Base-by-base conservation (phyloP, 2,329 filamentous ascomycete genomes). In the Aspergillaceae sp. region DNA sequence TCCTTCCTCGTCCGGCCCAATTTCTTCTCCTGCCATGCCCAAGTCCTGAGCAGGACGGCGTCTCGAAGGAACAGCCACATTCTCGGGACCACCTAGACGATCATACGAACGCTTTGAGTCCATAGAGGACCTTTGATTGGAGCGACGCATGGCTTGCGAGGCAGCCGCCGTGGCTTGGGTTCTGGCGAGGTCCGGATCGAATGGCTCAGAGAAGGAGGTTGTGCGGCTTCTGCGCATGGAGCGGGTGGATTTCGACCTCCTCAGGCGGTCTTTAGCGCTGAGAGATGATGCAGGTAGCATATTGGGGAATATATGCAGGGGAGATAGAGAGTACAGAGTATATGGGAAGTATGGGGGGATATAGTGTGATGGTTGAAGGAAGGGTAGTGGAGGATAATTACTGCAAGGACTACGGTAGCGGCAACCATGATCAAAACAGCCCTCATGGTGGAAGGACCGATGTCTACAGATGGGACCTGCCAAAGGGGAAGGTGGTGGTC, bases 151-250 rank as follows among this genome's bases (percentile, higher is more conserved):
- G 33, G 70, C 70, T 10, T 59, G 55, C 9, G 66, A 65, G 5
- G 70, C 70, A 38, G 70, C 70, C n/a, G 65, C 62, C 6, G 64
- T 58, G 11, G 69, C 69, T 50, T 68, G 67, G 10, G 54, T 46
- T 40, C 57, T 61, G 41, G 59, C 58, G 4, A 58, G 41, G 7
- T 64, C 59, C 6, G 60, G 51, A 43, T 66, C 58, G 19, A 66
- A 51, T 3, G 55, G 47, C 19, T 65, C 61, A 7, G 54, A 46
- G 26, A 53, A 42, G 37, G 56, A 51, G 10, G 47, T 46, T 42
- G 52, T 55, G 34, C 57, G 59, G 30, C 52, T 51, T 46, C 53
- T 60, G 32, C 61, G 61, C 40, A 69, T 61, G 5, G 67, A 69
- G 42, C 63, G 63, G 40, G 62, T 51, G 27, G 69, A 72, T 53